A percentile compares a stretch with the other conserved stretches of the same genome.
phyloP scores from a whole-genome alignment of 306 rosid genomes.

The Oxytropis ochrocephala region DNA sequence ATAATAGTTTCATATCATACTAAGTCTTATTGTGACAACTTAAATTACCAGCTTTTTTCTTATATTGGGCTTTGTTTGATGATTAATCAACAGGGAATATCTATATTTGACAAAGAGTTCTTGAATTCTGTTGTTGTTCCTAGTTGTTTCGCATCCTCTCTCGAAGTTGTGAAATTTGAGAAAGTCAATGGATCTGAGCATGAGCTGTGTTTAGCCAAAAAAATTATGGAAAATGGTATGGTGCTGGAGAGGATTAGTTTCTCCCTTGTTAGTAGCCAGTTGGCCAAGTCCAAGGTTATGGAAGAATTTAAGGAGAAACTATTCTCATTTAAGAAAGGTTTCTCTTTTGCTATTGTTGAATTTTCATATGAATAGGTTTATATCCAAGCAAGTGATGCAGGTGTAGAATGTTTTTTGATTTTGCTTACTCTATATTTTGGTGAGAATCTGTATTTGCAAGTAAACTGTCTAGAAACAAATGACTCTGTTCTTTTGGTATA shows the following conservation, averaged over 20 bases:
- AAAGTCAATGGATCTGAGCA: neutral
- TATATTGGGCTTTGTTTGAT: neutral
- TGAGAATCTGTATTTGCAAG: too few relatives aligned
- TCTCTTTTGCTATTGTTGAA: neutral
- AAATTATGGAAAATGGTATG: conserved; percentile 4
- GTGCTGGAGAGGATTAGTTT: conserved; percentile 11
- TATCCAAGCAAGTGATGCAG: neutral
- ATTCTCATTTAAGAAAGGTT: neutral
- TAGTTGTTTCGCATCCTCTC: neutral
- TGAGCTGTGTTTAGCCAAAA: conserved; percentile 13
- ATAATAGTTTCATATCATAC: too few relatives aligned
- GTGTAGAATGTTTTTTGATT: too few relatives aligned
- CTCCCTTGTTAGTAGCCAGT: neutral
- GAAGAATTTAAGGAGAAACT: conserved; percentile 5
- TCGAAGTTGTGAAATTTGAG: conserved; percentile 7
- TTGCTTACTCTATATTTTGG: too few relatives aligned
- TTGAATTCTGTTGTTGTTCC: neutral
- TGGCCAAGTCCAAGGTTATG: neutral
- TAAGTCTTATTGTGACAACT: neutral
- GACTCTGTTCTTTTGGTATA: too few relatives aligned
- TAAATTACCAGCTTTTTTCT: neutral
- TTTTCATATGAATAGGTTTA: neutral
- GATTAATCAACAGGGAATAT: neutral
- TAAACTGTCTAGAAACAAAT: too few relatives aligned
- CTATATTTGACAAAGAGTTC: neutral